Percentiles rank a stretch among this genome's conserved stretches.
These are phyloP conservation scores for Penicillium hordei DNA, from an alignment of 2,329 filamentous ascomycete genomes.

Conservation along the genomic window DNA sequence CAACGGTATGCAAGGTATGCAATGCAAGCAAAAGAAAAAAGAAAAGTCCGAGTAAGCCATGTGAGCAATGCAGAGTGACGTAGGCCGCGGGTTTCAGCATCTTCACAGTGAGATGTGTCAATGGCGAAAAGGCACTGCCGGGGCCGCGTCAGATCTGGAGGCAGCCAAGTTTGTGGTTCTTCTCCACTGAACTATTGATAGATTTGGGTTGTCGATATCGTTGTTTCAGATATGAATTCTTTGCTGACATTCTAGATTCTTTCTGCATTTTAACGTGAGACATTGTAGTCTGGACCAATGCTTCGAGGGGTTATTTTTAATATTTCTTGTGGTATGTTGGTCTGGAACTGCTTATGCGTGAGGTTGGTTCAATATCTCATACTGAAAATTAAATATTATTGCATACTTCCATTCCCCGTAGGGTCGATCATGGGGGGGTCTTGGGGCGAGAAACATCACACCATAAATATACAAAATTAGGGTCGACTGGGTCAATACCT, in stretches of 20 bases:
- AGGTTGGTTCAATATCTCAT: background rate
- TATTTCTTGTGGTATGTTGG: background rate
- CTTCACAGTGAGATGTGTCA: background rate
- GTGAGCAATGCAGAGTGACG: slow-evolving; percentile 4
- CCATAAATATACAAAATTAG: background rate
- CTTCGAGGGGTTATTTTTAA: slow-evolving; percentile 5
- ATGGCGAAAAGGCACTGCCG: background rate
- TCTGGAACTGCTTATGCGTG: background rate
- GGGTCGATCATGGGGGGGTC: background rate
- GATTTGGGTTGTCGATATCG: slow-evolving; percentile 9
- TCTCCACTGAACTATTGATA: slow-evolving; percentile 20
- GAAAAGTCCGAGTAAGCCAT: background rate
- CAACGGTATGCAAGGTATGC: background rate
- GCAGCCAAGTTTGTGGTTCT: slow-evolving; percentile 11
- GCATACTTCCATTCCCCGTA: background rate
- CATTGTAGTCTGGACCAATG: background rate
- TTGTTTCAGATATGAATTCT: slow-evolving; percentile 16
- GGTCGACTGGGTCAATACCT: background rate
- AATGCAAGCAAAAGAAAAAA: background rate
- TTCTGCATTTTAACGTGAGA: slow-evolving; percentile 8
- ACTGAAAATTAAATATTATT: background rate
- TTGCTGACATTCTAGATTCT: slow-evolving; percentile 8
- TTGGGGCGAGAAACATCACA: background rate
- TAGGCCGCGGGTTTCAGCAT: background rate
- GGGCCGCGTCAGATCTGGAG: slow-evolving; percentile 22